A percentile compares a stretch with the other conserved stretches of the same genome.
Evolutionary conservation across 441 rosid genomes (phyloP).

Genomic region (Corymbia citriodora): DNA sequence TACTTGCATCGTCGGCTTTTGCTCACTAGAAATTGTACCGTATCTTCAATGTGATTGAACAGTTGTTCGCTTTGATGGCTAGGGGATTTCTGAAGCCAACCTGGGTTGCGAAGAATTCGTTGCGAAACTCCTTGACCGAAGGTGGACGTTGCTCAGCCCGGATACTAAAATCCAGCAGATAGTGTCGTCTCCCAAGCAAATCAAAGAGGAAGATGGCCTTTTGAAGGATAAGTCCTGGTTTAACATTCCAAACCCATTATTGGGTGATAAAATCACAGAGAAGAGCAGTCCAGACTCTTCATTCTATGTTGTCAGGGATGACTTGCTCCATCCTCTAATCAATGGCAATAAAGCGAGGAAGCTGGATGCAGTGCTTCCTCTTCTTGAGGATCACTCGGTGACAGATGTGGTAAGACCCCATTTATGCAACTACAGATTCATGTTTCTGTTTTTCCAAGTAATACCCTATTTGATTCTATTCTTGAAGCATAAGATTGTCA

Average conservation of each 20-base stretch:
- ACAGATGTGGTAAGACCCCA: conserved; percentile 76
- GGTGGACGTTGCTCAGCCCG: conserved; percentile 54
- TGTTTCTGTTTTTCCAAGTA: neutral
- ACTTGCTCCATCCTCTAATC: conserved; percentile 83
- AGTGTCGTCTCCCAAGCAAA: conserved; percentile 20
- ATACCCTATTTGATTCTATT: neutral
- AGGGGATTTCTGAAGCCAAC: conserved; percentile 27
- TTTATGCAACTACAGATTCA: neutral
- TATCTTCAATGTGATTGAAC: neutral
- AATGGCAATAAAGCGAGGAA: conserved; percentile 95
- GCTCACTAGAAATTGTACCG: neutral
- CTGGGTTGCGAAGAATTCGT: conserved; percentile 23
- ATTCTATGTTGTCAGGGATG: conserved; percentile 81
- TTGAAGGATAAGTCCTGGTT: conserved; percentile 21
- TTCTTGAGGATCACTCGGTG: conserved; percentile 46
- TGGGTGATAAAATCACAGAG: conserved; percentile 27
- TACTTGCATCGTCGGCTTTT: neutral
- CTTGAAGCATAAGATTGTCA: neutral
- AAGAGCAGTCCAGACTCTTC: conserved; percentile 22
- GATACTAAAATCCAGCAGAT: conserved; percentile 54
- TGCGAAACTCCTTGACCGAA: conserved; percentile 52
- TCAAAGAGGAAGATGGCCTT: conserved; percentile 8
- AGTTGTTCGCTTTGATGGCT: neutral
- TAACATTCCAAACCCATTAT: conserved; percentile 34
- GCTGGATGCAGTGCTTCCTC: conserved; percentile 73